phyloP scores from a whole-genome alignment of 2,329 filamentous ascomycete species.

The Herpotrichia juniperi region DNA sequence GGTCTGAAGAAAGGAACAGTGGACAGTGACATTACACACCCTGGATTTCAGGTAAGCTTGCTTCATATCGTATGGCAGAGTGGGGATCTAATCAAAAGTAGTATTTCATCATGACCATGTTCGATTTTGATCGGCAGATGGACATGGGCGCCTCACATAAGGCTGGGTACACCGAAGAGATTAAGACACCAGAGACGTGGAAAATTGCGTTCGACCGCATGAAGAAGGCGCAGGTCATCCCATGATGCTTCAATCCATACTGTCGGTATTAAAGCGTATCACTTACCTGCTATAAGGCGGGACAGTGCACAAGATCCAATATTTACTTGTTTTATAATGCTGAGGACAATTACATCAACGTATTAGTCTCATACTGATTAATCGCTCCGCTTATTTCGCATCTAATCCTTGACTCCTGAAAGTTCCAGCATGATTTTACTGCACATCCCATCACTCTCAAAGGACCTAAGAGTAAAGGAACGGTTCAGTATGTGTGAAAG shows the following conservation, averaged over 20 bases:
- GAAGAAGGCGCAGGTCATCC: slow-evolving; percentile 50
- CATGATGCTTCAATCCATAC: slow-evolving; percentile 13
- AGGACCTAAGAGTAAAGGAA: too few species aligned
- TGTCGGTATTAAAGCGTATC: neutral
- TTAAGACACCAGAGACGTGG: slow-evolving; percentile 50
- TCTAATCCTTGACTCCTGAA: too few species aligned
- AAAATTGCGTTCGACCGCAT: slow-evolving; percentile 52
- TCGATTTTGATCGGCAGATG: slow-evolving; percentile 57
- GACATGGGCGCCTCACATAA: slow-evolving; percentile 49
- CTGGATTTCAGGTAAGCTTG: slow-evolving; percentile 33
- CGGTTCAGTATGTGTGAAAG: too few species aligned
- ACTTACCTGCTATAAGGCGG: too few species aligned
- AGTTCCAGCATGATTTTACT: too few species aligned
- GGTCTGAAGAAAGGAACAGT: slow-evolving; percentile 47
- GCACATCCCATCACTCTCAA: too few species aligned
- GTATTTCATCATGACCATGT: slow-evolving; percentile 44
- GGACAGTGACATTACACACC: slow-evolving; percentile 51
- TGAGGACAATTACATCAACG: too few species aligned
- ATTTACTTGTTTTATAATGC: too few species aligned
- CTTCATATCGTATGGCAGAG: neutral
- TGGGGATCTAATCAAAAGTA: slow-evolving; percentile 9
- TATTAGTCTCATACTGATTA: too few species aligned
- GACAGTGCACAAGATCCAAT: too few species aligned
- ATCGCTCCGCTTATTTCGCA: too few species aligned
- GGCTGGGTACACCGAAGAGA: slow-evolving; percentile 47